These are phyloP conservation scores for Sporormia fimetaria DNA, from an alignment of 495 filamentous ascomycete species.

Conservation along the genomic window DNA sequence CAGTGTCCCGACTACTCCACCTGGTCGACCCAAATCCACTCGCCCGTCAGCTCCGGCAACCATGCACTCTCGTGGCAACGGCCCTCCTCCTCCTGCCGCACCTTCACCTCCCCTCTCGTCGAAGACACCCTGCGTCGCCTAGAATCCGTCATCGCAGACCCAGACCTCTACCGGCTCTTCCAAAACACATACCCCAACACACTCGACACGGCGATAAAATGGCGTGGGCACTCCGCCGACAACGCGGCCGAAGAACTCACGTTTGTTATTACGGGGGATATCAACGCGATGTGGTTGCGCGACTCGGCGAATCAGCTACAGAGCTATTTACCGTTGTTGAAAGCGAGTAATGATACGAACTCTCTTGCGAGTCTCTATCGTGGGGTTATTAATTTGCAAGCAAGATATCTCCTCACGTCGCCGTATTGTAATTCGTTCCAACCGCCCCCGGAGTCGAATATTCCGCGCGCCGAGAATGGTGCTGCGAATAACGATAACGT, in stretches of 20 bases:
- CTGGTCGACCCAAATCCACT: slow-evolving; percentile 30
- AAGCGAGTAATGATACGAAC: slow-evolving; percentile 38
- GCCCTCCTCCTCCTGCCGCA: slow-evolving; percentile 46
- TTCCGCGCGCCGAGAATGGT: slow-evolving; percentile 39
- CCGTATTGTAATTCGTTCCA: slow-evolving; percentile 59
- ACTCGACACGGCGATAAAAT: slow-evolving; percentile 55
- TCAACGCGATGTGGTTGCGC: slow-evolving; percentile 61
- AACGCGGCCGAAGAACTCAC: slow-evolving; percentile 49
- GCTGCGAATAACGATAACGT: slow-evolving; percentile 40
- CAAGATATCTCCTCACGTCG: slow-evolving; percentile 46
- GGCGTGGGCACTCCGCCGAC: slow-evolving; percentile 46
- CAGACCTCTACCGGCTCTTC: slow-evolving; percentile 55
- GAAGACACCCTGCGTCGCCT: slow-evolving; percentile 43
- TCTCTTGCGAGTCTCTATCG: slow-evolving; percentile 49
- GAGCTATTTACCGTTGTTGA: slow-evolving; percentile 48
- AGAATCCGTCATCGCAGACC: slow-evolving; percentile 43
- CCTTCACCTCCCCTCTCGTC: slow-evolving; percentile 46
- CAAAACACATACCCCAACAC: slow-evolving; percentile 56
- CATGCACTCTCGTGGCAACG: slow-evolving; percentile 46
- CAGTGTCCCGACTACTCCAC: slow-evolving; percentile 33
- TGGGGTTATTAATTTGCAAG: slow-evolving; percentile 56
- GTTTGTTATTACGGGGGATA: slow-evolving; percentile 54
- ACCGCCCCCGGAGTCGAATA: slow-evolving; percentile 44
- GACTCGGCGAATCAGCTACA: slow-evolving; percentile 59
- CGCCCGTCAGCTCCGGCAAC: slow-evolving; percentile 31